Percentiles rank a stretch among this genome's conserved stretches.
phyloP scores from a whole-genome alignment of 768 basidiomycete genomes.

The Cystofilobasidium bisporidii region DNA sequence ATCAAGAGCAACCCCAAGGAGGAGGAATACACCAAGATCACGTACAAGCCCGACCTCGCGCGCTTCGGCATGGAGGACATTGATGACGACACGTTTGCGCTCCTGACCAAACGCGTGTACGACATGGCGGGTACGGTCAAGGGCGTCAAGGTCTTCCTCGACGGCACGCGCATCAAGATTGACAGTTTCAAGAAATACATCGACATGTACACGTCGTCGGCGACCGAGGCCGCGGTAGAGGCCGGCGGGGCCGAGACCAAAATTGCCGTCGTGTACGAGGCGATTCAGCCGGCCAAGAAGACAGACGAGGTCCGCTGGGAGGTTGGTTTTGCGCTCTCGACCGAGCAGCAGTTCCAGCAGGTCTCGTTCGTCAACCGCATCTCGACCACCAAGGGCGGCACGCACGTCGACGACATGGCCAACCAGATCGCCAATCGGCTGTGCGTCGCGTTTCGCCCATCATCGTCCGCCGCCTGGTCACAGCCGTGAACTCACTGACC shows the following conservation, averaged over 20 bases:
- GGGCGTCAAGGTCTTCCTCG: constrained; percentile 85
- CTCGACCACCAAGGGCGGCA: constrained; percentile 90
- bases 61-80: constrained; percentile 83
- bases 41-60: constrained; percentile 81
- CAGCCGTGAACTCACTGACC: no score
- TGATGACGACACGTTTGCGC: constrained; percentile 78
- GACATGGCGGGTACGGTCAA: constrained; percentile 94
- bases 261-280: constrained; percentile 71
- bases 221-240: constrained; percentile 54
- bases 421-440: constrained; percentile 84
- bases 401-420: constrained; percentile 73
- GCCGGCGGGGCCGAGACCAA: constrained; percentile 59
- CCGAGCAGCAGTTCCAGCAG: constrained; percentile 72
- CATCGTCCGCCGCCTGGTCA: neutral
- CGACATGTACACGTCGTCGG: constrained; percentile 78
- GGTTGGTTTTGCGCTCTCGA: constrained; percentile 85
- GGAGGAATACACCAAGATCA: constrained; percentile 86
- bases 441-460: constrained; percentile 24
- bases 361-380: constrained; percentile 98
- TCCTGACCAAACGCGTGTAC: constrained; percentile 87
- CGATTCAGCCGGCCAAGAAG: constrained; percentile 45
- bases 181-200: constrained; percentile 92
- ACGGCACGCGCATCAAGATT: constrained; percentile 79
- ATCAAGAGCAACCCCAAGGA: constrained; percentile 80
- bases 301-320: constrained; percentile 64